Evolutionary conservation across 2,329 filamentous ascomycete species (phyloP).

Genomic region (Trichophyton simii): DNA sequence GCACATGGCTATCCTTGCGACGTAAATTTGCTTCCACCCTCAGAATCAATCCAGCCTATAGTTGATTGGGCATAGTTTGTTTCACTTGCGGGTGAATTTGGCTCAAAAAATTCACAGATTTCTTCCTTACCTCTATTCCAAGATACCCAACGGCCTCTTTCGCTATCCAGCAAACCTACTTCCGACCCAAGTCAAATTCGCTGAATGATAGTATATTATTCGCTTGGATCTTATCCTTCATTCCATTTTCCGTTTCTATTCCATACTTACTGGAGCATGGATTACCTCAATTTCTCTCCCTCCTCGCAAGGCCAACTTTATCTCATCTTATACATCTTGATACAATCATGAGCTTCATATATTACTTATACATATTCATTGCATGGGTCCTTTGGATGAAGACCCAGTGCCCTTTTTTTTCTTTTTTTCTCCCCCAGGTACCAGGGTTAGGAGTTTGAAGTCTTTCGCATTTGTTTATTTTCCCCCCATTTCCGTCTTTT

Average conservation of each 20-base stretch:
- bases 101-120: conserved; percentile 11
- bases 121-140: conserved; percentile 25
- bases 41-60: conserved; percentile 22
- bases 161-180: conserved; percentile 22
- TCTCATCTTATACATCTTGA: no score
- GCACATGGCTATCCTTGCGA: conserved; percentile 28
- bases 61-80: conserved; percentile 26
- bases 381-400: conserved; percentile 23
- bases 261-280: conserved; percentile 21
- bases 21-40: conserved; percentile 25
- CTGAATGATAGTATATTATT: conserved; percentile 26
- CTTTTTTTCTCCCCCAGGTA: conserved; percentile 16
- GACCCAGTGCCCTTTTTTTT: conserved; percentile 18
- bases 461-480: background rate
- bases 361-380: background rate
- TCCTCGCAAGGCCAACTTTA: background rate
- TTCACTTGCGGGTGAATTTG: conserved; percentile 18
- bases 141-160: conserved; percentile 24
- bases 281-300: conserved; percentile 12
- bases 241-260: conserved; percentile 23
- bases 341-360: no score
- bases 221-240: conserved; percentile 21
- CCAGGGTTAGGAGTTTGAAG: conserved; percentile 20
- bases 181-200: conserved; percentile 22
- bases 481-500: background rate